Conservation (phyloP, 768 basidiomycete species). For the Crucibulum laeve region DNA sequence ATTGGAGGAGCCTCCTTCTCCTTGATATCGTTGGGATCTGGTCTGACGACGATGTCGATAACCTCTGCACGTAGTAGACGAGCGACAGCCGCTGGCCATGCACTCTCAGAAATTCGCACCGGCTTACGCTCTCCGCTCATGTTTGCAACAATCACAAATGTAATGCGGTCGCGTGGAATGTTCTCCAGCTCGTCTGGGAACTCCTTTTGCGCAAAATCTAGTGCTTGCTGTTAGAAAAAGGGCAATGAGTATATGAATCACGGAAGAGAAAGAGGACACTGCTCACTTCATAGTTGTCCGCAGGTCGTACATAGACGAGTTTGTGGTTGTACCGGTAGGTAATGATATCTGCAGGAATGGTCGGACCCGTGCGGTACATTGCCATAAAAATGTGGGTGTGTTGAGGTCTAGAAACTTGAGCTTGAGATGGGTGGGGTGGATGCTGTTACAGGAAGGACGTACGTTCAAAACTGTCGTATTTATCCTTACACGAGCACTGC, state of each 20-base stretch:
- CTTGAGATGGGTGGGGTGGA: no score
- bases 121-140: conserved; percentile 24
- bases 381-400: conserved; percentile 15
- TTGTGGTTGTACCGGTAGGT: conserved; percentile 40
- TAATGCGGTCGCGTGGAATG: conserved; percentile 34
- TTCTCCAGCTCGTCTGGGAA: conserved; percentile 37
- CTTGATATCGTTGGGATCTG: conserved; percentile 20
- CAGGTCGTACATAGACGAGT: conserved; percentile 49
- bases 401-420: no score
- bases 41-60: conserved; percentile 37
- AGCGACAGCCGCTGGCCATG: conserved; percentile 38
- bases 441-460: no score
- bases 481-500: not conserved
- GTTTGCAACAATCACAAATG: conserved; percentile 34
- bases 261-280: not conserved
- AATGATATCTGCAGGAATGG: conserved; percentile 37
- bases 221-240: conserved; percentile 35
- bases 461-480: no score
- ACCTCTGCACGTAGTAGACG: conserved; percentile 42
- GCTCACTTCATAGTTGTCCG: conserved; percentile 37
- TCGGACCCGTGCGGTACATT: conserved; percentile 14
- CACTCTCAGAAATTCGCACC: conserved; percentile 48
- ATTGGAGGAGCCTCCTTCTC: conserved; percentile 30
- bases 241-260: not conserved
- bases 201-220: conserved; percentile 45